Percentiles rank a stretch among this genome's conserved stretches.
These are phyloP conservation scores for Colletotrichum costaricense DNA, from an alignment of 2,329 filamentous ascomycete genomes.

Conservation along the genomic window DNA sequence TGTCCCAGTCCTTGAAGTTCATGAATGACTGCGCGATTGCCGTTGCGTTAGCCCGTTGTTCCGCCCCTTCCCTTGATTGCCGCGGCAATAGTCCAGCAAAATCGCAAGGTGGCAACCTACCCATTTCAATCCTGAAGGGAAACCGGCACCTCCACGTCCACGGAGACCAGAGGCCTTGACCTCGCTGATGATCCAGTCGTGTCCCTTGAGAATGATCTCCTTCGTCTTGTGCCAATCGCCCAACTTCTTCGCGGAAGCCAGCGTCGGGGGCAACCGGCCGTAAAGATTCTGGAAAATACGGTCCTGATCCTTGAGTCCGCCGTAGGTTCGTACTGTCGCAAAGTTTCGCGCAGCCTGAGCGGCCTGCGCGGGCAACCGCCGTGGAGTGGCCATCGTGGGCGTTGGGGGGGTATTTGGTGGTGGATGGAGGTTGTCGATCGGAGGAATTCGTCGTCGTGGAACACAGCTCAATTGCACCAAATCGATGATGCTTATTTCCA, in stretches of 20 bases:
- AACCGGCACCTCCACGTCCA: slow-evolving; percentile 96
- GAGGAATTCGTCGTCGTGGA: slow-evolving; percentile 33
- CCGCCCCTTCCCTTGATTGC: slow-evolving; percentile 17
- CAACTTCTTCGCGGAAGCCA: slow-evolving; percentile 96
- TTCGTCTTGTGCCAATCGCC: slow-evolving; percentile 99
- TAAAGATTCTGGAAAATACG: slow-evolving; percentile 99
- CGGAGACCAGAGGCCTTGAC: slow-evolving; percentile 96
- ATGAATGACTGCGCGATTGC: slow-evolving; percentile 83
- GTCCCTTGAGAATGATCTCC: slow-evolving; percentile 95
- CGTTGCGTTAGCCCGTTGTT: slow-evolving; percentile 12
- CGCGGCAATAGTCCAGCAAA: slow-evolving; percentile 14
- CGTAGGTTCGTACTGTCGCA: slow-evolving; percentile 83
- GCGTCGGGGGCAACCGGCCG: slow-evolving; percentile 88
- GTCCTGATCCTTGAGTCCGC: slow-evolving; percentile 94
- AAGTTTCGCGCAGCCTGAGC: slow-evolving; percentile 55
- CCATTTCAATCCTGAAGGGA: slow-evolving; percentile 99
- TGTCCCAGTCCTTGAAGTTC: slow-evolving; percentile 99
- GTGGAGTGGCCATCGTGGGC: slow-evolving; percentile 57
- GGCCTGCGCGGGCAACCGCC: slow-evolving; percentile 41
- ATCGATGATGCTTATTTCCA: slow-evolving; percentile 36
- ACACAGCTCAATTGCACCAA: slow-evolving; percentile 28
- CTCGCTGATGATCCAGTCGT: slow-evolving; percentile 99
- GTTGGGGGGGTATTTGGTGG: slow-evolving; percentile 41
- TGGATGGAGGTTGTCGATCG: slow-evolving; percentile 44
- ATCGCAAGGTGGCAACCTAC: slow-evolving; percentile 63